Conservation (phyloP, 371 early-diverging fungal genomes). For the Mucor sp. region DNA sequence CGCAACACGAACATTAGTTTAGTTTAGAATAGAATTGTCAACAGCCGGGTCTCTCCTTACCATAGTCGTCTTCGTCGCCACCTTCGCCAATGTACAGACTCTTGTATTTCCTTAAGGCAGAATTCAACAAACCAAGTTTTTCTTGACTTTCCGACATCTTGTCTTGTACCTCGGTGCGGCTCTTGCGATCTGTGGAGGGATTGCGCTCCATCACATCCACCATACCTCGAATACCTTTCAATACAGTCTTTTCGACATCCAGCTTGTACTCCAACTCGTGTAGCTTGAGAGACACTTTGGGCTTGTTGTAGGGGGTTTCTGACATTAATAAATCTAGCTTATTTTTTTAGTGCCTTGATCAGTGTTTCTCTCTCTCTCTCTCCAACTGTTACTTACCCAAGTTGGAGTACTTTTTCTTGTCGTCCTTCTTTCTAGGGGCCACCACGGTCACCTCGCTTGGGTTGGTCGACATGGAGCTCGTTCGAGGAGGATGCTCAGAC, state of each 20-base stretch:
- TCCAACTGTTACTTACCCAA: slow-evolving; percentile 51
- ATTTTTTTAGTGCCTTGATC: background rate
- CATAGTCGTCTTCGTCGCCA: slow-evolving; percentile 75
- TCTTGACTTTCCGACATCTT: slow-evolving; percentile 77
- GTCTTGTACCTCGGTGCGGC: slow-evolving; percentile 62
- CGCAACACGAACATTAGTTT: background rate
- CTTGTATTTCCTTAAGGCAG: slow-evolving; percentile 84
- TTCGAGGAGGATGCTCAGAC: slow-evolving; percentile 24
- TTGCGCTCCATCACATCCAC: slow-evolving; percentile 49
- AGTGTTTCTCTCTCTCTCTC: background rate
- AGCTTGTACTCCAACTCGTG: slow-evolving; percentile 85
- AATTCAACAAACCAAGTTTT: slow-evolving; percentile 78
- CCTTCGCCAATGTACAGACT: slow-evolving; percentile 76
- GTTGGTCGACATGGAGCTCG: slow-evolving; percentile 28
- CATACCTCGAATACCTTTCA: slow-evolving; percentile 70
- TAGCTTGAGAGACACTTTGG: slow-evolving; percentile 86
- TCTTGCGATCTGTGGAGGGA: slow-evolving; percentile 54
- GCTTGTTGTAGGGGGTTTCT: slow-evolving; percentile 76
- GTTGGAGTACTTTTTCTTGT: slow-evolving; percentile 49
- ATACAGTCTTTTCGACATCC: slow-evolving; percentile 86
- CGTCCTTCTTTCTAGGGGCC: slow-evolving; percentile 5
- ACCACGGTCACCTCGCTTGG: background rate
- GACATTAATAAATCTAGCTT: slow-evolving; percentile 69
- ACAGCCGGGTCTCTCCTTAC: slow-evolving; percentile 15
- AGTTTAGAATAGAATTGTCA: background rate